phyloP scores from a whole-genome alignment of 2,329 filamentous ascomycete species.

The Cercospora janseana region DNA sequence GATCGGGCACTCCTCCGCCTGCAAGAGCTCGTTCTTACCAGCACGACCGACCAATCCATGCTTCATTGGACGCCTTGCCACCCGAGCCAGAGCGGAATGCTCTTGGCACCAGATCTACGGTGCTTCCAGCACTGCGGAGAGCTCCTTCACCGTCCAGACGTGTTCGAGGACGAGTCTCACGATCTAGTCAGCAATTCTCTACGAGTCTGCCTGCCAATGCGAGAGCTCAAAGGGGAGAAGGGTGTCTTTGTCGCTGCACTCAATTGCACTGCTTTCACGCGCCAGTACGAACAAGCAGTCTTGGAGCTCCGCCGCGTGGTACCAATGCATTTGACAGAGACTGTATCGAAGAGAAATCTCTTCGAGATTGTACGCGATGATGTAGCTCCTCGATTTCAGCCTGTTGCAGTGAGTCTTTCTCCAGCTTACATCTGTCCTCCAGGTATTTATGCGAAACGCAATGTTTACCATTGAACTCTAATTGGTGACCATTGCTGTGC shows the following conservation, averaged over 20 bases:
- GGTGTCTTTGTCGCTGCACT: slow-evolving; percentile 1
- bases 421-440: too few relatives aligned
- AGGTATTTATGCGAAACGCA: too few relatives aligned
- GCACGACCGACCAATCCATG: slow-evolving; percentile 25
- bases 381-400: not conserved
- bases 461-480: too few relatives aligned
- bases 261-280: not conserved
- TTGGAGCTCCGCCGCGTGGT: slow-evolving; percentile 1
- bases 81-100: not conserved
- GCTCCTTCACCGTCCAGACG: slow-evolving; percentile 2
- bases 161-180: slow-evolving; percentile 5
- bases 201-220: slow-evolving; percentile 3
- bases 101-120: not conserved
- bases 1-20: slow-evolving; percentile 22
- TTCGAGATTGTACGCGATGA: slow-evolving; percentile 7
- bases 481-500: too few relatives aligned
- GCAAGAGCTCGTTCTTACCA: slow-evolving; percentile 24
- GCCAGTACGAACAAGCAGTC: slow-evolving; percentile 1
- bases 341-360: not conserved
- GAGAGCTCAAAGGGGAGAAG: not conserved
- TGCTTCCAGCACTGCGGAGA: slow-evolving; percentile 5
- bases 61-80: slow-evolving; percentile 18
- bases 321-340: not conserved
- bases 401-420: too few relatives aligned
- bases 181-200: slow-evolving; percentile 4